Percentiles rank a stretch among this genome's conserved stretches.
phyloP scores from a whole-genome alignment of 345 rosid genomes.

The Salix arbutifolia region DNA sequence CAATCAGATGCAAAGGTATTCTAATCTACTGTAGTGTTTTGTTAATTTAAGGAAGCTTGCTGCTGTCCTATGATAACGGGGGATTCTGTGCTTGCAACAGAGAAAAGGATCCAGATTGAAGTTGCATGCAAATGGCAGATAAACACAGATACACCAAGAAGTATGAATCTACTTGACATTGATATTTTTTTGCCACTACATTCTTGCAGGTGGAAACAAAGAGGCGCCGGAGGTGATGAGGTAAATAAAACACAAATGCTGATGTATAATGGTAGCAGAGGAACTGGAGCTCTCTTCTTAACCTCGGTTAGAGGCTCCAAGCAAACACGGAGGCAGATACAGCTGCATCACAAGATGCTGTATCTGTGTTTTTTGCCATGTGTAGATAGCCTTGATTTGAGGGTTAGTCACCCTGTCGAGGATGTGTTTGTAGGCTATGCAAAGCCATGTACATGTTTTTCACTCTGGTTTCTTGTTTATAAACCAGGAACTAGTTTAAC shows the following conservation, averaged over 20 bases:
- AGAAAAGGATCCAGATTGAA: not conserved
- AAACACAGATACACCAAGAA: not conserved
- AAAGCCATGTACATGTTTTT: slow-evolving; percentile 4
- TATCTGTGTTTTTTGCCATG: slow-evolving; percentile 19
- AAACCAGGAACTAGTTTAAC: slow-evolving; percentile 27
- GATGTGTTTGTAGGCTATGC: slow-evolving; percentile 26
- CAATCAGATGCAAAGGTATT: slow-evolving; percentile 64
- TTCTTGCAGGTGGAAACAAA: slow-evolving; percentile 65
- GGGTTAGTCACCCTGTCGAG: slow-evolving; percentile 17
- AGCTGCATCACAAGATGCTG: slow-evolving; percentile 18
- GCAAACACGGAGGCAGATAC: slow-evolving; percentile 18
- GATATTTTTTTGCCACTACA: not conserved
- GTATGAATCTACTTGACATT: not conserved
- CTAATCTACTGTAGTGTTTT: not conserved
- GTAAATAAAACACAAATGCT: not conserved
- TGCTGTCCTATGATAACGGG: not conserved
- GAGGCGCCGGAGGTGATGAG: slow-evolving; percentile 49
- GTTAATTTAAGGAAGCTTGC: not conserved
- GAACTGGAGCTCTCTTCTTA: slow-evolving; percentile 12
- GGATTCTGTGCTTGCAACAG: not conserved
- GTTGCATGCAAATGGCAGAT: not conserved
- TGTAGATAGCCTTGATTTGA: slow-evolving; percentile 20
- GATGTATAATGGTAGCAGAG: slow-evolving; percentile 11
- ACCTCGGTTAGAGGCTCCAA: slow-evolving; percentile 23
- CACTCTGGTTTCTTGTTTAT: slow-evolving; percentile 12